Evolutionary conservation across 1,284 basidiomycete species (phyloP), one percentile per base, ranked within the genome.

Genomic region (Bondarzewia mesenterica): DNA sequence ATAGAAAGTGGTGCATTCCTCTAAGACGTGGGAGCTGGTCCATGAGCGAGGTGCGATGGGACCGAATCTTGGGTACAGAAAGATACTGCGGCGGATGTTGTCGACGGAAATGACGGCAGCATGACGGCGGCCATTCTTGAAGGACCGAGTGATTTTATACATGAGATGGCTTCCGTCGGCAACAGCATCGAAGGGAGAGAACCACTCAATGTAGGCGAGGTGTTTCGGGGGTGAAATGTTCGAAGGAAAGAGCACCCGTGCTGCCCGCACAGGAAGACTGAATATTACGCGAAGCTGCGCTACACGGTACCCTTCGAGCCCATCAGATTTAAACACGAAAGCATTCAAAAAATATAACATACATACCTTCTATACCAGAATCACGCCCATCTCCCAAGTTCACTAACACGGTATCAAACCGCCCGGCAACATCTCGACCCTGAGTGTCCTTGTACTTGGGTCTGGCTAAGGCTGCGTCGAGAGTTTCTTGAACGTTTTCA

Each of bases 201-300:
- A 39, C 38, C 38, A 39, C 5, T 39, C 38, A 2, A 39, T 16
- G 4, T 39, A 39, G 2, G 38, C 38, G 18, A 39, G 38, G 38
- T 39, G 38, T 10, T 7, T 10, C 8, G 38, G 38, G 8, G 38
- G 38, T 10, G 15, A 16, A 14, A 4, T 5, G 23, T 23, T 26
- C 4, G 22, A 10, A 18, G 51, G 51, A 38, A 63, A 58, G 3
- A 54, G 25, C 5, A 25, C 3, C n/a, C 12, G 16, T 15, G 15
- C 6, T 1, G 16, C 10, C 35, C 44, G 15, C 15, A 21, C 6
- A 1, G 58, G 58, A 2, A 63, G 50, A 18, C 37, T 47, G 51
- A 63, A 63, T 10, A 62, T 50, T 3, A 53, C 59, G 5, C 54
- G 54, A 16, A 63, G 49, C 15, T 55, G 56, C 0, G 54, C 60